A percentile compares a stretch with the other conserved stretches of the same genome.
Conservation (phyloP, 371 early-diverging fungal genomes). For the Capillidium rhysosporum region DNA sequence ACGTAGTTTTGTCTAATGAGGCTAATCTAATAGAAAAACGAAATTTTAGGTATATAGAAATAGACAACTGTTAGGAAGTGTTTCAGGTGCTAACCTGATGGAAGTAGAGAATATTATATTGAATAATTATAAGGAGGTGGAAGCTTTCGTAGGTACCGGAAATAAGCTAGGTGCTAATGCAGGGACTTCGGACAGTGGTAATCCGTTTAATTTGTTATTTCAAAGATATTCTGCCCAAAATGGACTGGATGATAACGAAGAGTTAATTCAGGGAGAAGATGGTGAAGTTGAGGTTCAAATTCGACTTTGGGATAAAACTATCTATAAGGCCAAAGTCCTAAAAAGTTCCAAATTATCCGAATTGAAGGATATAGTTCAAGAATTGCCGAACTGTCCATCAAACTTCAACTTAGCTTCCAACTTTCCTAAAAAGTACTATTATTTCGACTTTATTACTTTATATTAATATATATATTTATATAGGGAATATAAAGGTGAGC, state of each 20-base stretch:
- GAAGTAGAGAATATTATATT: slow-evolving; percentile 4
- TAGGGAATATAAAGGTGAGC: slow-evolving; percentile 3
- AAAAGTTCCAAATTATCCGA: neutral
- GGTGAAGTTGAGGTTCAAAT: neutral
- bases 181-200: neutral
- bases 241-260: neutral
- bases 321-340: neutral
- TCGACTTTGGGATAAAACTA: slow-evolving; percentile 1
- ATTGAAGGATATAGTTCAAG: neutral
- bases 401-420: neutral
- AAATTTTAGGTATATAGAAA: slow-evolving; percentile 3
- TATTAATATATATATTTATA: neutral
- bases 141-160: slow-evolving; percentile 4
- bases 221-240: neutral
- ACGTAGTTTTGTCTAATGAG: neutral
- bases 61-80: neutral
- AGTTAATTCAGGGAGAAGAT: neutral
- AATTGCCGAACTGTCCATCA: neutral
- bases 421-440: neutral
- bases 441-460: too few species aligned
- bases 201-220: neutral
- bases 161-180: slow-evolving; percentile 1
- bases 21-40: neutral
- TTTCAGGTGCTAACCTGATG: neutral
- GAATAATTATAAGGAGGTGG: slow-evolving; percentile 2